Conservation (phyloP, 2,329 filamentous ascomycete species). For the Seiridium unicorne region DNA sequence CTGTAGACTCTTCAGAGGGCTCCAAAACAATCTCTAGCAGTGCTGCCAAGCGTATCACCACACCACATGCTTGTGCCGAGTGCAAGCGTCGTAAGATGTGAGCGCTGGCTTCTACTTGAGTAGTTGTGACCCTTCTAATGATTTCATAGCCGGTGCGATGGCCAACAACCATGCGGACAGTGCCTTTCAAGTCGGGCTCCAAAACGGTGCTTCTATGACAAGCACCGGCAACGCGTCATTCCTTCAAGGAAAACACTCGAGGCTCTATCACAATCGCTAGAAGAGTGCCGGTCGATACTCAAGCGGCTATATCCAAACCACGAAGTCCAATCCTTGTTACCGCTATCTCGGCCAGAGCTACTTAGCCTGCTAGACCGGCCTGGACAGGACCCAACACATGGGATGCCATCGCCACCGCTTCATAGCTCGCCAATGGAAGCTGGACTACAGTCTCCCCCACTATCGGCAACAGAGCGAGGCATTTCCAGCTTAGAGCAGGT, state of each 20-base stretch:
- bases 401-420: slow-evolving; percentile 53
- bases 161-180: slow-evolving; percentile 77
- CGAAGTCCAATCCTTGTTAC: slow-evolving; percentile 49
- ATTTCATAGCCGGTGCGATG: slow-evolving; percentile 64
- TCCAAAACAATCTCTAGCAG: slow-evolving; percentile 27
- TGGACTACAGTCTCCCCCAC: slow-evolving; percentile 47
- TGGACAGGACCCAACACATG: slow-evolving; percentile 35
- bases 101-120: slow-evolving; percentile 13
- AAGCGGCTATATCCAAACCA: slow-evolving; percentile 61
- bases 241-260: slow-evolving; percentile 72
- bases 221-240: slow-evolving; percentile 73
- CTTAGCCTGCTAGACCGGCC: slow-evolving; percentile 54
- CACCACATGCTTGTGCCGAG: slow-evolving; percentile 41
- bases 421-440: slow-evolving; percentile 46
- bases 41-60: slow-evolving; percentile 31
- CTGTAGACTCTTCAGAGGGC: slow-evolving; percentile 36
- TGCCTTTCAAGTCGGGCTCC: slow-evolving; percentile 80
- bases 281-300: slow-evolving; percentile 63
- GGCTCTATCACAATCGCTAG: slow-evolving; percentile 62
- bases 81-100: slow-evolving; percentile 76
- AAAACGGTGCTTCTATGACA: slow-evolving; percentile 77
- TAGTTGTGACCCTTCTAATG: background rate
- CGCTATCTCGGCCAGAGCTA: slow-evolving; percentile 58
- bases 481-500: slow-evolving; percentile 64
- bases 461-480: slow-evolving; percentile 47